Evolutionary conservation across 2,329 filamentous ascomycete species (phyloP), one percentile per base, ranked within the genome.

Genomic region (Xylaria sp.): DNA sequence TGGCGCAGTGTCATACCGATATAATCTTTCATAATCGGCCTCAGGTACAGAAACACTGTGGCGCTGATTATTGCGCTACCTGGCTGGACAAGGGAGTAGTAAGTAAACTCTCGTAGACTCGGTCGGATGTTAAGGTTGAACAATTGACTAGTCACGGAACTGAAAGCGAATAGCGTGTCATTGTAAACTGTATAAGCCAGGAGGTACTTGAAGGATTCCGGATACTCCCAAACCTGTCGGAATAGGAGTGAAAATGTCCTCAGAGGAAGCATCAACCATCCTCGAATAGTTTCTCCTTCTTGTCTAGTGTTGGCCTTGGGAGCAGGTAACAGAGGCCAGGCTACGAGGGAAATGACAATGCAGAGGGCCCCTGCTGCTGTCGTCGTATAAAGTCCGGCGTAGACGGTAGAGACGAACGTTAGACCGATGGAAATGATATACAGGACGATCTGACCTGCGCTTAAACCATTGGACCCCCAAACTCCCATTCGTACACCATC

Each of bases 71-170:
- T 48, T 37, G 63, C 35, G 2, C 48, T 48, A 2, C 25, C 54
- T 16, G 63, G 64, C 51, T 63, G 64, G 12, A 51, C 58, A 57
- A 66, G 58, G 2, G 64, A 66, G 59, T 63, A 66, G 59, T 58
- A 66, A 23, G 64, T 66, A 32, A 66, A 66, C 51, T 66, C 64
- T 12, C 53, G 64, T 2, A 63, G 29, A 44, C 42, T 66, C 42
- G 59, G 64, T n/a, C 64, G 59, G 23, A 66, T 27, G 23, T 63
- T 50, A 23, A 66, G 59, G 42, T 62, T 66, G 59, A 66, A 66
- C 18, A 66, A 32, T n/a, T 66, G 59, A n/a, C 48, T 35, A 1
- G 64, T 58, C 2, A 66, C 42, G 6, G 64, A 48, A 18, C 58
- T 37, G n/a, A 66, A 66, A 4, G 64, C 58, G 32, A 66, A 66